Evolutionary conservation across 2,329 filamentous ascomycete genomes (phyloP).

Genomic region (Thielaviopsis musarum): DNA sequence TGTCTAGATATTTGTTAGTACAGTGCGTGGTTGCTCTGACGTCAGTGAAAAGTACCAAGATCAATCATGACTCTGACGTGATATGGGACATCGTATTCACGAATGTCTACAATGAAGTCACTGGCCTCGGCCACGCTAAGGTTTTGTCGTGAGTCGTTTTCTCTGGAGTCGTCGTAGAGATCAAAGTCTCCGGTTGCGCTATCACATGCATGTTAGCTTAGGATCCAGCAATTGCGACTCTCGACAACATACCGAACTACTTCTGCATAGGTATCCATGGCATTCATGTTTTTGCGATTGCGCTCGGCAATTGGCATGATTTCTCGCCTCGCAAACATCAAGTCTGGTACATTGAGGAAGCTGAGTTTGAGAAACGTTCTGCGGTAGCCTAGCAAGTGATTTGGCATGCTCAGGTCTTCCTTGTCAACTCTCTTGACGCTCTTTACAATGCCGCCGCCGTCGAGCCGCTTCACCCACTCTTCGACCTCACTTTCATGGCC

Average conservation of each 20-base stretch:
- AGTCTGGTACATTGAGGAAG: constrained; percentile 75
- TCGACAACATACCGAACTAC: constrained; percentile 57
- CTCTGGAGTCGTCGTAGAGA: constrained; percentile 79
- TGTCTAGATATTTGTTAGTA: constrained; percentile 40
- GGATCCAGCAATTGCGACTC: background rate
- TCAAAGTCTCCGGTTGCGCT: constrained; percentile 73
- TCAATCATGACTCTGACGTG: constrained; percentile 98
- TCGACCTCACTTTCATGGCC: constrained; percentile 86
- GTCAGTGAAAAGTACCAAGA: constrained; percentile 35
- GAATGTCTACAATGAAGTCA: constrained; percentile 95
- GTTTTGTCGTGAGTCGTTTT: constrained; percentile 64
- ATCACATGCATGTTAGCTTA: background rate
- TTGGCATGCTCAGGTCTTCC: constrained; percentile 88
- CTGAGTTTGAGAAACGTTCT: constrained; percentile 73
- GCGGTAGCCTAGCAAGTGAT: constrained; percentile 82
- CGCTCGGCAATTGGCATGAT: constrained; percentile 86
- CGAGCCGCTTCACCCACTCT: constrained; percentile 74
- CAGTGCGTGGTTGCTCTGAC: background rate
- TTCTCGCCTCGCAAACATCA: constrained; percentile 68
- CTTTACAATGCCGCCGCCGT: constrained; percentile 68
- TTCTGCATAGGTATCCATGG: constrained; percentile 97
- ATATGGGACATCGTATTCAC: constrained; percentile 98
- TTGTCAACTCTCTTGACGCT: constrained; percentile 62
- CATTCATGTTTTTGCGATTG: constrained; percentile 90
- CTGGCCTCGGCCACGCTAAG: constrained; percentile 68